Percentiles rank a stretch among this genome's conserved stretches.
phyloP scores from a whole-genome alignment of 345 rosid genomes.

The Jatropha curcas region DNA sequence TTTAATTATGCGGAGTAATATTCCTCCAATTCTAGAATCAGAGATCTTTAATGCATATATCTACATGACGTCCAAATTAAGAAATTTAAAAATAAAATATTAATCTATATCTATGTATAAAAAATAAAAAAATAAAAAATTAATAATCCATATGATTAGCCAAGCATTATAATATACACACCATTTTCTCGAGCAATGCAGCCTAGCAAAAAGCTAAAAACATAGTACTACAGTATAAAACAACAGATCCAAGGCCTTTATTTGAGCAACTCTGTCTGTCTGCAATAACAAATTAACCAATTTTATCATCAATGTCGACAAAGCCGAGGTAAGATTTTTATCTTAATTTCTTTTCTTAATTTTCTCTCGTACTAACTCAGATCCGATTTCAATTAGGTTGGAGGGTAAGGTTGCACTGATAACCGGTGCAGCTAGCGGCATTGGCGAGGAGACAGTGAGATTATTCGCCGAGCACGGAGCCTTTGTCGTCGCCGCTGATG shows the following conservation, averaged over 20 bases:
- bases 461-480: constrained; percentile 72
- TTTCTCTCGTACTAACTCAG: not conserved
- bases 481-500: constrained; percentile 60
- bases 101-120: too few species aligned
- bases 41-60: too few species aligned
- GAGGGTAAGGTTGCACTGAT: constrained; percentile 83
- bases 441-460: constrained; percentile 71
- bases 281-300: not conserved
- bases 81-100: too few species aligned
- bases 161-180: too few species aligned
- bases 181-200: constrained; percentile 18
- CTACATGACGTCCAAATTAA: too few species aligned
- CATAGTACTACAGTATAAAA: too few species aligned
- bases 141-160: too few species aligned
- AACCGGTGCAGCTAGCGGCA: constrained; percentile 92
- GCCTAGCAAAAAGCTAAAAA: constrained; percentile 8
- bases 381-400: too few species aligned
- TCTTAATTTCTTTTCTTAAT: not conserved
- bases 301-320: constrained; percentile 38
- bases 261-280: constrained; percentile 16
- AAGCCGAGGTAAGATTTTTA: constrained; percentile 34
- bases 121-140: too few species aligned
- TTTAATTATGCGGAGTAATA: too few species aligned
- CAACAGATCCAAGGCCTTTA: constrained; percentile 37
- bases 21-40: too few species aligned